phyloP scores from a whole-genome alignment of 1,139 yeast genomes.

The Lodderomyces orthopsilosis region DNA sequence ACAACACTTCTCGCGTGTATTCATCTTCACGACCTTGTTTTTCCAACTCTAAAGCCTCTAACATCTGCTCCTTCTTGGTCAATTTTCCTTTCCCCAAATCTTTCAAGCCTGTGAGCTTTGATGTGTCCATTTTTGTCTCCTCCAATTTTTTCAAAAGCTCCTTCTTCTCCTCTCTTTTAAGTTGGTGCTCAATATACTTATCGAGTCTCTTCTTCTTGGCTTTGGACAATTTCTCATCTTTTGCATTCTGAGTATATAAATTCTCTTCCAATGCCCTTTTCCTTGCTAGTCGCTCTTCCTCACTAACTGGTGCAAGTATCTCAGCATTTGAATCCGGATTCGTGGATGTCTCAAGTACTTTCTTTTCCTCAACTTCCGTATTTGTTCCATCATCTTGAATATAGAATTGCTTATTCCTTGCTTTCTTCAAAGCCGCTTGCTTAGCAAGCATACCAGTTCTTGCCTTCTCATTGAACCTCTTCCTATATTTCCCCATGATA shows the following conservation, averaged over 20 bases:
- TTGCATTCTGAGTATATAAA: slow-evolving; percentile 51
- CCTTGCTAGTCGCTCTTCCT: slow-evolving; percentile 58
- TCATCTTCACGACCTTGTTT: slow-evolving; percentile 71
- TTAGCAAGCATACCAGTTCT: slow-evolving; percentile 81
- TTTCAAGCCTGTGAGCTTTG: slow-evolving; percentile 66
- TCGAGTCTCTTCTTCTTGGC: slow-evolving; percentile 76
- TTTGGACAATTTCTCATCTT: slow-evolving; percentile 65
- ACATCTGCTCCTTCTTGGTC: slow-evolving; percentile 66
- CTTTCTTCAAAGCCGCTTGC: slow-evolving; percentile 65
- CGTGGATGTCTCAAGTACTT: slow-evolving; percentile 4
- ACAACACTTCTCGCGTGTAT: slow-evolving; percentile 57
- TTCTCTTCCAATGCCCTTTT: slow-evolving; percentile 64
- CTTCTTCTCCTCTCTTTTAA: slow-evolving; percentile 86
- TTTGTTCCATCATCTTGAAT: slow-evolving; percentile 24
- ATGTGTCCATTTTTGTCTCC: slow-evolving; percentile 70
- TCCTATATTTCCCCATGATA: slow-evolving; percentile 76
- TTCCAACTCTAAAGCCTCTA: slow-evolving; percentile 74
- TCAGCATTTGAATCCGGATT: slow-evolving; percentile 58
- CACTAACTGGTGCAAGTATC: slow-evolving; percentile 48
- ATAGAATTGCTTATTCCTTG: slow-evolving; percentile 65
- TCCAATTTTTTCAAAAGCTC: slow-evolving; percentile 70
- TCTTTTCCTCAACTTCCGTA: slow-evolving; percentile 13
- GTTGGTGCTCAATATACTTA: slow-evolving; percentile 80
- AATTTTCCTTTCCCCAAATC: slow-evolving; percentile 74
- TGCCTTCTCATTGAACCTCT: slow-evolving; percentile 82